Evolutionary conservation across 2,329 filamentous ascomycete species (phyloP).

Genomic region (Epichloe typhina): DNA sequence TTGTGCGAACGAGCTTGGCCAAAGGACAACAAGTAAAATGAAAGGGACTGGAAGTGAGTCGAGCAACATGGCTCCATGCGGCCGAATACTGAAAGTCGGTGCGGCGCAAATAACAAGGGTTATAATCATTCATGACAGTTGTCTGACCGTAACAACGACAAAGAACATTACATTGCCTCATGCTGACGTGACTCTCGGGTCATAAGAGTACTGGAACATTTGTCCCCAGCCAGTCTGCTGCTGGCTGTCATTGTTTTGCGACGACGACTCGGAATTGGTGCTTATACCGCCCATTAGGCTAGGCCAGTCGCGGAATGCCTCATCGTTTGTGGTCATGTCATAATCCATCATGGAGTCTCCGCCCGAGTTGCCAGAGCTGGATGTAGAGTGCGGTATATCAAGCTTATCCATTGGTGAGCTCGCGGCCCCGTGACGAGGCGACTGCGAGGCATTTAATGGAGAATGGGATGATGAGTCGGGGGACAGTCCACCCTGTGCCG

Average conservation of each 20-base stretch:
- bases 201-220: slow-evolving; percentile 4
- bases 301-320: slow-evolving; percentile 30
- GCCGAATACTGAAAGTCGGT: neutral
- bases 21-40: neutral
- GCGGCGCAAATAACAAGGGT: neutral
- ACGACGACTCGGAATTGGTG: slow-evolving; percentile 16
- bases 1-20: neutral
- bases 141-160: neutral
- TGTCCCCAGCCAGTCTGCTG: slow-evolving; percentile 1
- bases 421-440: slow-evolving; percentile 13
- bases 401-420: slow-evolving; percentile 22
- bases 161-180: neutral
- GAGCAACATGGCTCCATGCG: neutral
- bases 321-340: slow-evolving; percentile 16
- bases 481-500: slow-evolving; percentile 15
- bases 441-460: slow-evolving; percentile 19
- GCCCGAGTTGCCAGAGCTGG: slow-evolving; percentile 11
- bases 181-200: slow-evolving; percentile 2
- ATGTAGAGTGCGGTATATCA: slow-evolving; percentile 17
- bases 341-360: slow-evolving; percentile 28
- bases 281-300: slow-evolving; percentile 22
- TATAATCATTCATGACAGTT: neutral
- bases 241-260: slow-evolving; percentile 10
- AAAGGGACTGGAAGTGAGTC: neutral
- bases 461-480: slow-evolving; percentile 21